Conservation (phyloP, 164 flowering plant species). For the Hamamelis virginiana region DNA sequence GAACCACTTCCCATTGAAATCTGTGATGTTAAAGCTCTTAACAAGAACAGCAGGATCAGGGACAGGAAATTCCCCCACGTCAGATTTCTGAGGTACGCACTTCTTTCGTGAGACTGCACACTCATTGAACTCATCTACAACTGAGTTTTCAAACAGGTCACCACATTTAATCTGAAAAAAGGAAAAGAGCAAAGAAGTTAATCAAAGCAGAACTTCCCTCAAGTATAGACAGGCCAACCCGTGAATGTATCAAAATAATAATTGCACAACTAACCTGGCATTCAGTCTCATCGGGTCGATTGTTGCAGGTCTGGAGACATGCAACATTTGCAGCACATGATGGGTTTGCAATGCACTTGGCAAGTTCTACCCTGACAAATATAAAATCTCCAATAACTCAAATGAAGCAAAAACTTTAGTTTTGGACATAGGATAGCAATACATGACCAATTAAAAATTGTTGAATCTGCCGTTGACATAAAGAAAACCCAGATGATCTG, state of each 20-base stretch:
- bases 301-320: conserved; percentile 94
- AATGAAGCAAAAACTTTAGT: background rate
- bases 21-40: conserved; percentile 64
- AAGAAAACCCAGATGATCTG: too few species aligned
- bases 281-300: conserved; percentile 92
- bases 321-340: conserved; percentile 96
- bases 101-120: conserved; percentile 98
- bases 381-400: conserved; percentile 2
- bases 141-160: conserved; percentile 82
- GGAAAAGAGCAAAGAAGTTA: conserved; percentile 9
- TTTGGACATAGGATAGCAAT: background rate
- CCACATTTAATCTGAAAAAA: conserved; percentile 90
- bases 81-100: conserved; percentile 89
- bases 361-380: conserved; percentile 74
- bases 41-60: conserved; percentile 81
- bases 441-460: background rate
- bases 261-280: conserved; percentile 68
- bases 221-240: background rate
- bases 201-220: conserved; percentile 19
- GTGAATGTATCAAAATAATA: background rate
- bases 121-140: conserved; percentile 90
- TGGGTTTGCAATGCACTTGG: conserved; percentile 89
- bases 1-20: conserved; percentile 94
- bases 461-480: too few species aligned
- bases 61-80: conserved; percentile 82